These are phyloP conservation scores for Saturnispora halmiae DNA, from an alignment of 805 yeast species.

Conservation along the genomic window DNA sequence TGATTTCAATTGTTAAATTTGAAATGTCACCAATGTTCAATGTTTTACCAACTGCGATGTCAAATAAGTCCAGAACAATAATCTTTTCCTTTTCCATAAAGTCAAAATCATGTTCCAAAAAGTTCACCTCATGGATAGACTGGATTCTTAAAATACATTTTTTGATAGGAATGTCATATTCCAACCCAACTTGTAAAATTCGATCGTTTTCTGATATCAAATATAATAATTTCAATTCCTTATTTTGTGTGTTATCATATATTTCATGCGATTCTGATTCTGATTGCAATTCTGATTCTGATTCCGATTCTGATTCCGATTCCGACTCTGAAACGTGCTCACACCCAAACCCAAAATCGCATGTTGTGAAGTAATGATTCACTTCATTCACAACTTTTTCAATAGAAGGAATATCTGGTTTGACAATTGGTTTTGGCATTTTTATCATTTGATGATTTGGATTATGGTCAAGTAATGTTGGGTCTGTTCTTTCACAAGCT, in stretches of 20 bases:
- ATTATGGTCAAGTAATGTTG: slow-evolving; percentile 15
- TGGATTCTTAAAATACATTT: slow-evolving; percentile 1
- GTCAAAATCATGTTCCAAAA: slow-evolving; percentile 3
- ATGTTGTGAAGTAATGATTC: neutral
- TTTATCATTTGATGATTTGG: slow-evolving; percentile 23
- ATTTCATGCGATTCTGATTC: too few relatives aligned
- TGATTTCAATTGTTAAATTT: neutral
- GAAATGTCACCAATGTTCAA: slow-evolving; percentile 7
- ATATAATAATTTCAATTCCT: neutral
- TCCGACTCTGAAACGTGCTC: too few relatives aligned
- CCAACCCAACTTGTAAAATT: slow-evolving; percentile 3
- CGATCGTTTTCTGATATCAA: neutral
- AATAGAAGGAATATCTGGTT: neutral
- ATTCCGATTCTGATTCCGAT: too few relatives aligned
- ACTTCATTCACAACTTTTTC: neutral
- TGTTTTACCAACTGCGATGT: neutral
- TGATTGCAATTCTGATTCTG: too few relatives aligned
- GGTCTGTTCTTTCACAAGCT: slow-evolving; percentile 27
- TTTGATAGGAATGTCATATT: neutral
- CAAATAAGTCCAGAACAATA: slow-evolving; percentile 2
- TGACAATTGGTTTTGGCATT: slow-evolving; percentile 11
- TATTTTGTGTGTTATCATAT: neutral
- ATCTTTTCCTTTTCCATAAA: slow-evolving; percentile 4
- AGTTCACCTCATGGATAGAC: neutral
- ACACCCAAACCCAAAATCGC: too few relatives aligned